These are phyloP conservation scores for Helichrysum umbraculigerum DNA, from an alignment of 129 eudicot species.

Conservation along the genomic window DNA sequence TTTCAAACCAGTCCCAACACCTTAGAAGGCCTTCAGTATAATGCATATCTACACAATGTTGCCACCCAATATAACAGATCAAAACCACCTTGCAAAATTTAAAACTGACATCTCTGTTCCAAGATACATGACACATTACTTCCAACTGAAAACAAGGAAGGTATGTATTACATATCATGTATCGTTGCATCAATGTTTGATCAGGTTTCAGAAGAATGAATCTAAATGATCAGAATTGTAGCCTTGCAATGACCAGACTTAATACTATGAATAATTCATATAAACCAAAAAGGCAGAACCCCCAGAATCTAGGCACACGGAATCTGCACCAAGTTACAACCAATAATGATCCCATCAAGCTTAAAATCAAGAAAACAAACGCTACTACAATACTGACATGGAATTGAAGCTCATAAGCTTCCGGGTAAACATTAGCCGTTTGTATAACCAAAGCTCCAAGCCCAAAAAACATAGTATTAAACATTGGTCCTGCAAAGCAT, in stretches of 20 bases:
- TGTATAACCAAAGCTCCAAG: constrained; percentile 96
- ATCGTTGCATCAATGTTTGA: background rate
- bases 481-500: constrained; percentile 98
- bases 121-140: constrained; percentile 19
- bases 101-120: constrained; percentile 6
- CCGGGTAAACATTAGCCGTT: constrained; percentile 72
- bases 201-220: background rate
- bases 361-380: constrained; percentile 77
- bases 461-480: constrained; percentile 95
- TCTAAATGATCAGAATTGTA: constrained; percentile 46
- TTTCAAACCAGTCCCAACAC: too few species aligned
- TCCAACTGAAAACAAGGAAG: constrained; percentile 22
- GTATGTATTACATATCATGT: constrained; percentile 9
- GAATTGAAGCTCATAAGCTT: constrained; percentile 80
- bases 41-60: background rate
- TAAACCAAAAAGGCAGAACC: constrained; percentile 90
- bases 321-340: constrained; percentile 88
- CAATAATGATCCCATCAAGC: constrained; percentile 91
- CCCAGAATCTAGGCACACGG: constrained; percentile 95
- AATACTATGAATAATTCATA: constrained; percentile 64
- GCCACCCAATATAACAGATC: background rate
- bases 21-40: background rate
- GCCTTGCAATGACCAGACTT: constrained; percentile 73
- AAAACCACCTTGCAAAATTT: constrained; percentile 13
- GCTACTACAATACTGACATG: constrained; percentile 86